Conservation (phyloP, 768 basidiomycete genomes). For the Plicaturopsis crispa region DNA sequence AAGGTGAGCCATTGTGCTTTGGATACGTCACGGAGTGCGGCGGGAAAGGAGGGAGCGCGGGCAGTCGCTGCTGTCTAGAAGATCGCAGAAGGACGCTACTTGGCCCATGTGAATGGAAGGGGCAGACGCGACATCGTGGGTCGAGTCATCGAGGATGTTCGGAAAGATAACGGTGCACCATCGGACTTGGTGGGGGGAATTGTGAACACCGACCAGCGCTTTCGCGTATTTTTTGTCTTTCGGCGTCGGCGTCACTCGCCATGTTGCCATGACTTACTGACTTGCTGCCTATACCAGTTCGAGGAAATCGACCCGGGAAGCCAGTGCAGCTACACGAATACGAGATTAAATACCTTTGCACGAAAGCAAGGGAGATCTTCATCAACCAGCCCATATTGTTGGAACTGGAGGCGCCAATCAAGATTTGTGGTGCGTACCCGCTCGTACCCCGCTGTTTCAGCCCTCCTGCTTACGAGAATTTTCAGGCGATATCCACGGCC, state of each 20-base stretch:
- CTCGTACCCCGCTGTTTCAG: conserved; percentile 7
- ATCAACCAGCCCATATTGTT: conserved; percentile 98
- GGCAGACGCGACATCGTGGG: neutral
- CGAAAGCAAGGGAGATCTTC: conserved; percentile 98
- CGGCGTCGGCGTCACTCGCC: too few relatives aligned
- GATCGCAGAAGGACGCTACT: neutral
- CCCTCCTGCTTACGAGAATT: conserved; percentile 13
- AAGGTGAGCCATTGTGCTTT: conserved; percentile 63
- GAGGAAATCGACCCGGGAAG: conserved; percentile 97
- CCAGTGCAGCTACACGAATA: conserved; percentile 97
- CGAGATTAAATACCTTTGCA: conserved; percentile 99
- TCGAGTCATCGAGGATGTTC: neutral
- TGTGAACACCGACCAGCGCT: conserved; percentile 1
- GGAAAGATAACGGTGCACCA: too few relatives aligned
- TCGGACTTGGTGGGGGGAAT: neutral
- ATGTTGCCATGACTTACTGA: neutral
- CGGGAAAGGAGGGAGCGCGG: too few relatives aligned
- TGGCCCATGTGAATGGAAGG: neutral
- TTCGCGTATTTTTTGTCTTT: neutral
- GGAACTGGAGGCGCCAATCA: conserved; percentile 98
- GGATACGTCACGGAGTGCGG: too few relatives aligned
- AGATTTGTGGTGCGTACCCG: conserved; percentile 86
- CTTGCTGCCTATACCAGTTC: conserved; percentile 58
- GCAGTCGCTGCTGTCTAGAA: conserved; percentile 3
- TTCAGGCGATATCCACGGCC: conserved; percentile 95